Evolutionary conservation across 2,329 filamentous ascomycete genomes (phyloP), one percentile per base, ranked within the genome.

Genomic region (Trichoderma sp.): DNA sequence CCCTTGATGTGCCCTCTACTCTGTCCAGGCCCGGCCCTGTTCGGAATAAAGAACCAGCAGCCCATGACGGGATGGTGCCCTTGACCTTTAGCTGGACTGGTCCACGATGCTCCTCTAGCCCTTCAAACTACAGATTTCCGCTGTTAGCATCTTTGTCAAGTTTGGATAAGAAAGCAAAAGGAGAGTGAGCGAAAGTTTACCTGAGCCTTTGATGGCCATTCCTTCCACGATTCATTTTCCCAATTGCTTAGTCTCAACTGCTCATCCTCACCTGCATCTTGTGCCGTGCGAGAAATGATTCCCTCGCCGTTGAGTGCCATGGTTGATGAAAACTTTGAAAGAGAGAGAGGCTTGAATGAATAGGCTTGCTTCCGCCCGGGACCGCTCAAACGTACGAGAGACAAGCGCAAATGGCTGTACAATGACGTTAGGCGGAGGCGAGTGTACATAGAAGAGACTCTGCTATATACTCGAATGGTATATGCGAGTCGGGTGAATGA

Each of bases 21-120:
- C 86, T 86, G 78, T 87, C 88, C 32, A 87, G 85, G 1, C 92
- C 92, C 0, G 92, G 92, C 0, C 93, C 93, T 0, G 91, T 94
- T 28, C 93, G 87, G 79, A 91, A 95, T 0, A 96, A 84, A 1
- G 87, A 85, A 1, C 93, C 93, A 3, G 91, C 89, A 4, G 89
- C 89, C 84, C 92, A 95, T 1, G 84, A 72, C 1, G 93, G 93
- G 65, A 96, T 93, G 0, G 80, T 79, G 12, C 93, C 93, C 47
- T 83, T 84, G 6, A 95, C 85, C 0, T 78, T 76, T 14, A 95
- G 85, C 63, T 90, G 83, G 4, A 94, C 82, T 0, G 92, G 91
- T 0, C 87, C 86, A 4, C 86, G 86, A 74, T 93, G 87, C 76
- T 94, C 90, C 14, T 88, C 88, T 56, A 91, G 84, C 21, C 86